A percentile compares a stretch with the other conserved stretches of the same genome.
These are phyloP conservation scores for Naganishia sp. DNA, from an alignment of 1,284 basidiomycete species.

Conservation along the genomic window DNA sequence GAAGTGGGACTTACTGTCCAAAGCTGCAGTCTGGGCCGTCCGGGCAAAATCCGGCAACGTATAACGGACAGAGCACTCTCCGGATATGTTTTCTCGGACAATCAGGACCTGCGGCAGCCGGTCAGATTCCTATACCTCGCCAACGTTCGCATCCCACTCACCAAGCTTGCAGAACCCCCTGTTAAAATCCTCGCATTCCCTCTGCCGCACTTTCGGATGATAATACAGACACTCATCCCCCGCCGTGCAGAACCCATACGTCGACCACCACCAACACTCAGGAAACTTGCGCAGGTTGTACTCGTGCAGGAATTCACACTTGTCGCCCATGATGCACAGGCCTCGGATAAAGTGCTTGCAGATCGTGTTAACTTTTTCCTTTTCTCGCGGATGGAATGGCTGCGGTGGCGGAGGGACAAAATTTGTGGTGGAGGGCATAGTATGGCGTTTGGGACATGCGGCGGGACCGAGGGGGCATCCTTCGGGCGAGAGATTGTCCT, in stretches of 20 bases:
- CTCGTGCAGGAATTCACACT: conserved; percentile 98
- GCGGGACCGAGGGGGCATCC: conserved; percentile 85
- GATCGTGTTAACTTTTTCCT: conserved; percentile 86
- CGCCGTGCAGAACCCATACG: conserved; percentile 96
- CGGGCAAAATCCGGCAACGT: conserved; percentile 95
- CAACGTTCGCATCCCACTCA: conserved; percentile 50
- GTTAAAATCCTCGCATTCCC: conserved; percentile 94
- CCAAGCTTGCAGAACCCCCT: conserved; percentile 93
- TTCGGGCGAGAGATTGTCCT: conserved; percentile 70
- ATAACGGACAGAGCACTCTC: conserved; percentile 84
- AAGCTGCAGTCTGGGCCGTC: conserved; percentile 82
- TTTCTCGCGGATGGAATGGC: conserved; percentile 71
- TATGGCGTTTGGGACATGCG: conserved; percentile 87
- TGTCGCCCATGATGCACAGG: conserved; percentile 96
- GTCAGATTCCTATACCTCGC: conserved; percentile 4
- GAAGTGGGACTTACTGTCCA: conserved; percentile 73
- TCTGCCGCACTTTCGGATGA: conserved; percentile 89
- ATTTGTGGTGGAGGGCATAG: conserved; percentile 77
- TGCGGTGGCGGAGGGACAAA: conserved; percentile 81
- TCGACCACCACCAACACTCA: conserved; percentile 99
- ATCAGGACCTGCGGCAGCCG: conserved; percentile 64
- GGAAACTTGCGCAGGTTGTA: conserved; percentile 98
- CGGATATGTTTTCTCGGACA: conserved; percentile 94
- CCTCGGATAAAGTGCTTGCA: conserved; percentile 99
- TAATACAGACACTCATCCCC: conserved; percentile 98